Conservation (phyloP, 331 rosid species). For the Telfairia occidentalis region DNA sequence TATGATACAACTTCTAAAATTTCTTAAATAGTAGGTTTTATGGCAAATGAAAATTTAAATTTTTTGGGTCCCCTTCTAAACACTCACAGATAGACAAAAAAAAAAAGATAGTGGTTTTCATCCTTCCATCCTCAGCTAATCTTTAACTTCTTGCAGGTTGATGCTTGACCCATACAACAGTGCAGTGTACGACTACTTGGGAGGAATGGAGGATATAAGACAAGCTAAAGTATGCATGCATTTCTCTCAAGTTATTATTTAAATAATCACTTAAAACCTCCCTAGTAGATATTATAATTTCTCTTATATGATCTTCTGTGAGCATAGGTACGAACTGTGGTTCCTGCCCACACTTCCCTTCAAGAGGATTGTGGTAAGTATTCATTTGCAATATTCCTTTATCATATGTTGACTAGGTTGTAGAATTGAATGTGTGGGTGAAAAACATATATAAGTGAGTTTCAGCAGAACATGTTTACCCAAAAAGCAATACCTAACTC, state of each 20-base stretch:
- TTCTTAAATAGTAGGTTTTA: background rate
- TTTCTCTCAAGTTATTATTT: conserved; percentile 16
- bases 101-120: background rate
- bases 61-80: background rate
- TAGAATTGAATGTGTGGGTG: background rate
- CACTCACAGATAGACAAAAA: background rate
- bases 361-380: conserved; percentile 82
- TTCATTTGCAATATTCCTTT: background rate
- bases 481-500: conserved; percentile 10
- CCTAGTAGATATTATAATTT: background rate
- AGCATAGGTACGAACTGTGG: conserved; percentile 65
- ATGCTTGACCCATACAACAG: conserved; percentile 68
- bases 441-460: background rate
- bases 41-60: background rate
- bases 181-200: conserved; percentile 69
- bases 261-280: background rate
- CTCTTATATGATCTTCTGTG: conserved; percentile 30
- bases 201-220: conserved; percentile 70
- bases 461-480: background rate
- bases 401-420: background rate
- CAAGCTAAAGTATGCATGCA: conserved; percentile 55
- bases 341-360: conserved; percentile 64
- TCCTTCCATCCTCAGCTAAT: background rate
- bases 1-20: background rate
- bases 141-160: conserved; percentile 43